Percentiles rank a stretch among this genome's conserved stretches.
These are phyloP conservation scores for Tuber brumale DNA, from an alignment of 495 filamentous ascomycete species.

Conservation along the genomic window DNA sequence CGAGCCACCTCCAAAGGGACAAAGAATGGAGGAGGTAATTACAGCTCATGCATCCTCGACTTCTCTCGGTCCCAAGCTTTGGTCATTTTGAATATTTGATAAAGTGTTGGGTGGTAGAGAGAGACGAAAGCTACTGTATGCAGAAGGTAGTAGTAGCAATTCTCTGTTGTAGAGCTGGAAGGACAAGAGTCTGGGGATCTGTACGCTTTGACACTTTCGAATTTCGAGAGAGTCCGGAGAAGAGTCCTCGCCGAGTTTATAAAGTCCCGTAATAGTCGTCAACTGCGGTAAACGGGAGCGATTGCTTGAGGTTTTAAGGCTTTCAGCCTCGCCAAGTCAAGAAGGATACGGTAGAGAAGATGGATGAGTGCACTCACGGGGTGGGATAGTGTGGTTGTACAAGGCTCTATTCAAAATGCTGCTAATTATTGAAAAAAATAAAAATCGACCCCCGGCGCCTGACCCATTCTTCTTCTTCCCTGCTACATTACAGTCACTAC, in stretches of 20 bases:
- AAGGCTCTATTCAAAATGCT: slow-evolving; percentile 30
- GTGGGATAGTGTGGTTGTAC: slow-evolving; percentile 35
- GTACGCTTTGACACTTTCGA: slow-evolving; percentile 18
- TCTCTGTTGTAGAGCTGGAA: slow-evolving; percentile 23
- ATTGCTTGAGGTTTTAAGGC: slow-evolving; percentile 16
- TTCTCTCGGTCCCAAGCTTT: slow-evolving; percentile 42
- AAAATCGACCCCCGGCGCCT: slow-evolving; percentile 17
- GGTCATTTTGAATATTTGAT: slow-evolving; percentile 31
- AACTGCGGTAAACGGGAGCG: neutral
- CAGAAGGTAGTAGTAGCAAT: neutral
- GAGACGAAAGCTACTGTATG: neutral
- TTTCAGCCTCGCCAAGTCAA: slow-evolving; percentile 36
- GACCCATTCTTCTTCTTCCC: slow-evolving; percentile 21
- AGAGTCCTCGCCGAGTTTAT: slow-evolving; percentile 27
- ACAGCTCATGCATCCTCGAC: slow-evolving; percentile 37
- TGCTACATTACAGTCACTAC: slow-evolving; percentile 15
- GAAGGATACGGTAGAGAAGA: slow-evolving; percentile 12
- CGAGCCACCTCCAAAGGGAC: slow-evolving; percentile 9
- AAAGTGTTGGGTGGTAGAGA: neutral
- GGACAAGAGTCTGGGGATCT: slow-evolving; percentile 17
- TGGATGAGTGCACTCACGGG: slow-evolving; percentile 12
- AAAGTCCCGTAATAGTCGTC: slow-evolving; percentile 18
- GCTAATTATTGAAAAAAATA: slow-evolving; percentile 30
- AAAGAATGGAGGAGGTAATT: slow-evolving; percentile 16
- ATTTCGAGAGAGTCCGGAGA: slow-evolving; percentile 13